Conservation (phyloP, 768 basidiomycete genomes). For the Tephrocybe sp. region DNA sequence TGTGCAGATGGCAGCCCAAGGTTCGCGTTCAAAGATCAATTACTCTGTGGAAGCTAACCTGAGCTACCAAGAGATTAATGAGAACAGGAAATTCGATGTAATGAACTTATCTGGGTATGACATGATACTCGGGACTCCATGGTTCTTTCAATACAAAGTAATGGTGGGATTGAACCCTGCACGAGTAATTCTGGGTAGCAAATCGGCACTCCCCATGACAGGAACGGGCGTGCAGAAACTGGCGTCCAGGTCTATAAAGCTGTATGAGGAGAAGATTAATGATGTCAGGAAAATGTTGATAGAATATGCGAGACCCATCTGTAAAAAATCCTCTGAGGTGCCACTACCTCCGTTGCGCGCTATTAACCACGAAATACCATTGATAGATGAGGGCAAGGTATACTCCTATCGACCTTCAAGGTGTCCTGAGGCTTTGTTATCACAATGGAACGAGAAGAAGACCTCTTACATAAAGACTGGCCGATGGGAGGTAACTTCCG, state of each 20-base stretch:
- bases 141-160: conserved; percentile 5
- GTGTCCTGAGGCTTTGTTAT: conserved; percentile 36
- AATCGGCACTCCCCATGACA: conserved; percentile 15
- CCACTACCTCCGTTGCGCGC: conserved; percentile 32
- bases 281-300: conserved; percentile 14
- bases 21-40: too few species aligned
- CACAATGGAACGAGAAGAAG: conserved; percentile 28
- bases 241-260: conserved; percentile 4
- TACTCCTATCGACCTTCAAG: conserved; percentile 31
- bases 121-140: conserved; percentile 36
- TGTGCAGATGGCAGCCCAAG: too few species aligned
- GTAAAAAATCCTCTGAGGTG: conserved; percentile 24
- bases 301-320: conserved; percentile 23
- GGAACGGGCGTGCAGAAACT: conserved; percentile 12
- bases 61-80: neutral
- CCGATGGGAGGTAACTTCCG: conserved; percentile 26
- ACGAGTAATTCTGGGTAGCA: neutral
- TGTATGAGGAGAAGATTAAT: conserved; percentile 12
- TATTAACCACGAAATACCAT: conserved; percentile 40
- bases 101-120: neutral
- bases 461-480: conserved; percentile 27
- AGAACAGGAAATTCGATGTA: neutral
- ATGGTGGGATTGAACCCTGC: neutral
- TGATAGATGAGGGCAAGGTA: conserved; percentile 22
- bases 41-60: neutral